Percentiles rank a stretch among this genome's conserved stretches.
phyloP scores from a whole-genome alignment of 805 yeast genomes.

The Schwanniomyces polymorphus region DNA sequence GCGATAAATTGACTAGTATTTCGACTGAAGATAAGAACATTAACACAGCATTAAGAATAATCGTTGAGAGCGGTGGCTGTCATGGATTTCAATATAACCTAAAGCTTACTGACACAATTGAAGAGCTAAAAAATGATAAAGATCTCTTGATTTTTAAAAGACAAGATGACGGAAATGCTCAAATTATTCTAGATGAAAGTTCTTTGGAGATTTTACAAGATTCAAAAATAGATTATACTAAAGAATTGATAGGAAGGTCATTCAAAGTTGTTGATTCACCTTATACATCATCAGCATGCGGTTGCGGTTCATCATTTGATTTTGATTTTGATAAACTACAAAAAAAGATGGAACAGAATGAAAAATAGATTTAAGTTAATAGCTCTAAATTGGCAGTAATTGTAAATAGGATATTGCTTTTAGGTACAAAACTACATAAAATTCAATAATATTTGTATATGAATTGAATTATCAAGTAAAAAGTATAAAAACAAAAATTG shows the following conservation, averaged over 20 bases:
- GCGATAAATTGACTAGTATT: slow-evolving; percentile 52
- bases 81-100: slow-evolving; percentile 94
- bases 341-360: slow-evolving; percentile 13
- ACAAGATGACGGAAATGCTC: slow-evolving; percentile 55
- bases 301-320: slow-evolving; percentile 48
- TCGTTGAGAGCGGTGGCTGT: slow-evolving; percentile 95
- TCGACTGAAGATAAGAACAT: slow-evolving; percentile 55
- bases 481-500: not conserved
- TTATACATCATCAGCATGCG: slow-evolving; percentile 59
- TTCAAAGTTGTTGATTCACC: slow-evolving; percentile 92
- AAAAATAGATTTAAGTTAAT: not conserved
- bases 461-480: slow-evolving; percentile 1
- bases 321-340: slow-evolving; percentile 46
- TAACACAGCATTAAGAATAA: slow-evolving; percentile 63
- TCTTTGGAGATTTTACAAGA: slow-evolving; percentile 82
- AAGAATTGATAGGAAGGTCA: slow-evolving; percentile 92
- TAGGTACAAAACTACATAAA: not conserved
- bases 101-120: slow-evolving; percentile 49
- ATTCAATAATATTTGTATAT: slow-evolving; percentile 1
- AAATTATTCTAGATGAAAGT: slow-evolving; percentile 73
- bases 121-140: slow-evolving; percentile 33
- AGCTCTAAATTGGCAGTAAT: not conserved
- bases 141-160: slow-evolving; percentile 60
- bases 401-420: slow-evolving; percentile 1
- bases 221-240: slow-evolving; percentile 82